phyloP scores from a whole-genome alignment of 139 green algal genomes.

The Coccomyxa sp. region DNA sequence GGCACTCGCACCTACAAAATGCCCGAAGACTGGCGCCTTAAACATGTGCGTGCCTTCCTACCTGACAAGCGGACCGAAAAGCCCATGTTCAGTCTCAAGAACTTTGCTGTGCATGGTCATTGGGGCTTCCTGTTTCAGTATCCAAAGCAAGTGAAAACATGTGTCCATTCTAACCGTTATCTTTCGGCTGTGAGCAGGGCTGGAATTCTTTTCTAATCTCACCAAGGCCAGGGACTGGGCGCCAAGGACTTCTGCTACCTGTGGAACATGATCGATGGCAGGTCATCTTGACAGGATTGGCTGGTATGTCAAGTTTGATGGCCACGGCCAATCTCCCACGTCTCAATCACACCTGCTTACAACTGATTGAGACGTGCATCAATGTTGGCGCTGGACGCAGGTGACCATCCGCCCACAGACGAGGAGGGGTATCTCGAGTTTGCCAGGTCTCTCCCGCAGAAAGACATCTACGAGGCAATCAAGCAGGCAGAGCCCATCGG shows the following conservation, averaged over 20 bases:
- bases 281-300: not conserved
- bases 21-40: not conserved
- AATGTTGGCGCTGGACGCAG: not conserved
- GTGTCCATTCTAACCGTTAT: not conserved
- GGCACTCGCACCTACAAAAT: not conserved
- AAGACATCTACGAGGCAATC: not conserved
- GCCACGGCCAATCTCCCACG: not conserved
- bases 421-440: conserved; percentile 2
- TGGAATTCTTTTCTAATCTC: not conserved
- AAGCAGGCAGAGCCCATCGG: not conserved
- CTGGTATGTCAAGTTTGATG: not conserved
- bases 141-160: not conserved
- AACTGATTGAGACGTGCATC: not conserved
- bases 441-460: not conserved
- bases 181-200: not conserved
- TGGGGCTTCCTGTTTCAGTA: not conserved
- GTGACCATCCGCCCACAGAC: conserved; percentile 5
- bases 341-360: not conserved
- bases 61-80: not conserved
- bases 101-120: not conserved
- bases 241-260: not conserved
- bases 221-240: not conserved
- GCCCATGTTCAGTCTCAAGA: not conserved
- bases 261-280: not conserved
- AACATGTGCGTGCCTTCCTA: not conserved